Percentiles rank a stretch among this genome's conserved stretches.
Conservation (phyloP, 169 alveolate genomes). For the Eimeria brunetti region DNA sequence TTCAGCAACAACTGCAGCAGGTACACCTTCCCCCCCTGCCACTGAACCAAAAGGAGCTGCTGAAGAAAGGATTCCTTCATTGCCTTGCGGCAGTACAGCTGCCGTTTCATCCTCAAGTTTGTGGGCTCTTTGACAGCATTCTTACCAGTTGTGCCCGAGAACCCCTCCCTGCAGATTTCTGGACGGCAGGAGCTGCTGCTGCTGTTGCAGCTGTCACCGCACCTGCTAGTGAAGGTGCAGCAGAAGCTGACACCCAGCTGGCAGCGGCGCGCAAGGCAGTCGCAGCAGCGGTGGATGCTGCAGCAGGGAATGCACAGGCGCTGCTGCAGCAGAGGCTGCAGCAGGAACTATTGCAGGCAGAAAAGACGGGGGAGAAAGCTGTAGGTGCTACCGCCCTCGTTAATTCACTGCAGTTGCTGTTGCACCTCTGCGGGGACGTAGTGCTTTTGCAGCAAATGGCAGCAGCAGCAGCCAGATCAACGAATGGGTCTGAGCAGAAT, state of each 20-base stretch:
- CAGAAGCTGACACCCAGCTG: conserved; percentile 9
- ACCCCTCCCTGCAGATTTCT: conserved; percentile 60
- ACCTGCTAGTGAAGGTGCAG: conserved; percentile 5
- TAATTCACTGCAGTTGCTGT: conserved; percentile 28
- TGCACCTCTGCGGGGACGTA: conserved; percentile 43
- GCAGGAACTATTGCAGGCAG: neutral
- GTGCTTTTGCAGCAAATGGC: conserved; percentile 49
- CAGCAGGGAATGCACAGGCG: conserved; percentile 11
- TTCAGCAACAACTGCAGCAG: conserved; percentile 38
- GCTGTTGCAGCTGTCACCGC: conserved; percentile 29
- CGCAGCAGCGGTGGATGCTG: conserved; percentile 10
- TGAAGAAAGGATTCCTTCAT: neutral
- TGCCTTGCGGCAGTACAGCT: conserved; percentile 57
- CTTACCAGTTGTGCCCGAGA: conserved; percentile 28
- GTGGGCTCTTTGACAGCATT: conserved; percentile 14
- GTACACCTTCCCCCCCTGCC: neutral
- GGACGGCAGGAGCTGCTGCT: conserved; percentile 47
- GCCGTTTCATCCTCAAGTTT: conserved; percentile 46
- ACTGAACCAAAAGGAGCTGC: conserved; percentile 1
- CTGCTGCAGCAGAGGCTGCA: conserved; percentile 29
- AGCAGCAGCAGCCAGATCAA: neutral
- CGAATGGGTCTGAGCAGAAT: conserved; percentile 14
- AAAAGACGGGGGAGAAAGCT: neutral
- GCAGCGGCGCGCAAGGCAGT: neutral
- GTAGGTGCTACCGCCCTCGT: neutral